Percentiles rank a stretch among this genome's conserved stretches.
Evolutionary conservation across 371 early-diverging fungal genomes (phyloP).

Genomic region (Apophysomyces sp.): DNA sequence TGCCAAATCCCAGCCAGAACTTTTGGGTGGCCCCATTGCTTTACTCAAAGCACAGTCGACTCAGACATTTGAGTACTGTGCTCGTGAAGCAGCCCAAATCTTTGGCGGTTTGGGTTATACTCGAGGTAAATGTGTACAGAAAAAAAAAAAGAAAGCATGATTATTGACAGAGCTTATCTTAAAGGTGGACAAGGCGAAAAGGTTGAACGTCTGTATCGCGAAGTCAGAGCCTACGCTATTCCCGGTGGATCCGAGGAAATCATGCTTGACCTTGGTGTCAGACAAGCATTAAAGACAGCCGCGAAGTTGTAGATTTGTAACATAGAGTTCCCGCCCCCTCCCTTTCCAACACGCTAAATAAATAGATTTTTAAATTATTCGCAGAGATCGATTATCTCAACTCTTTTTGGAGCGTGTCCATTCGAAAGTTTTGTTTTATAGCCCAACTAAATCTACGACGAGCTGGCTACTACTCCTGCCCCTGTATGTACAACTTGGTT

Average conservation of each 20-base stretch:
- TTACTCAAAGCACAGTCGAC: slow-evolving; percentile 85
- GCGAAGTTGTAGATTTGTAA: neutral
- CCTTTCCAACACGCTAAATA: no score
- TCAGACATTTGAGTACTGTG: slow-evolving; percentile 85
- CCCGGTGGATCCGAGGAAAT: slow-evolving; percentile 81
- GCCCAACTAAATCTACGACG: no score
- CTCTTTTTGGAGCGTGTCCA: no score
- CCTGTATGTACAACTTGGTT: no score
- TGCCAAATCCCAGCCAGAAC: slow-evolving; percentile 59
- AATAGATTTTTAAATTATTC: no score
- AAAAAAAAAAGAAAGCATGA: no score
- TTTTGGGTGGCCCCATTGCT: slow-evolving; percentile 87
- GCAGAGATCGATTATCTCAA: no score
- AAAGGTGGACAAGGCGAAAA: slow-evolving; percentile 86
- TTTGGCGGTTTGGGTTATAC: slow-evolving; percentile 89
- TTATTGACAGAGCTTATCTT: no score
- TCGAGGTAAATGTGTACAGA: no score
- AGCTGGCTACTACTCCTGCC: no score
- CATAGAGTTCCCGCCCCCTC: no score
- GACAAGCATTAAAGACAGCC: slow-evolving; percentile 62
- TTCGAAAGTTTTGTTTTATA: no score
- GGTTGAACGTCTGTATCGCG: slow-evolving; percentile 85
- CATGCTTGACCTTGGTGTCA: slow-evolving; percentile 68
- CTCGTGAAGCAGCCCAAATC: slow-evolving; percentile 89
- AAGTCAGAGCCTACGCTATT: slow-evolving; percentile 86